Conservation (phyloP, 1,139 yeast species). For the Meyerozyma smithsonii region DNA sequence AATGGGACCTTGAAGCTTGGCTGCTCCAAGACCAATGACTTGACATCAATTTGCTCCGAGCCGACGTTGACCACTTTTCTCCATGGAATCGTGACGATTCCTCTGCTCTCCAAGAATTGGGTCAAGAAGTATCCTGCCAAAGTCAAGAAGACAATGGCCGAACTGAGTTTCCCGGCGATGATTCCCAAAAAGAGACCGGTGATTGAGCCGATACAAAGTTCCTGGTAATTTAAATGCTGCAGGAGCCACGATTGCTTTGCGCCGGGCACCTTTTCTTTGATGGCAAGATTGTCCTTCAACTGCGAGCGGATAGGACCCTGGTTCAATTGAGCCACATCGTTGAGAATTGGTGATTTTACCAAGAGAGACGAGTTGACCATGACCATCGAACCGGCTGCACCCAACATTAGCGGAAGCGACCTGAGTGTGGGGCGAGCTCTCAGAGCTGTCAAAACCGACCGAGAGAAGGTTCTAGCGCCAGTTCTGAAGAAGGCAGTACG, state of each 20-base stretch:
- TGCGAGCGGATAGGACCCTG: not conserved
- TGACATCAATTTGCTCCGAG: conserved; percentile 41
- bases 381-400: conserved; percentile 1
- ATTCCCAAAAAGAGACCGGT: conserved; percentile 61
- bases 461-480: conserved; percentile 1
- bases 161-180: conserved; percentile 60
- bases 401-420: not conserved
- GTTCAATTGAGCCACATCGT: not conserved
- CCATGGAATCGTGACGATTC: conserved; percentile 50
- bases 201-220: conserved; percentile 64
- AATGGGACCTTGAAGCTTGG: conserved; percentile 65
- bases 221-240: conserved; percentile 48
- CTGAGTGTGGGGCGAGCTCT: not conserved
- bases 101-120: conserved; percentile 58
- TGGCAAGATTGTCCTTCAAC: not conserved
- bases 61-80: conserved; percentile 42
- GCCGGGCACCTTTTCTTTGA: not conserved
- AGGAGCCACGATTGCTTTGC: conserved; percentile 1
- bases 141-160: conserved; percentile 50
- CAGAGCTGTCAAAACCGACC: not conserved
- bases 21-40: conserved; percentile 52
- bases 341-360: not conserved
- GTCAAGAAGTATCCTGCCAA: conserved; percentile 47
- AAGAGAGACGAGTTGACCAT: not conserved
- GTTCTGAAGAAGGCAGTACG: not conserved